Conservation (phyloP, 495 filamentous ascomycete genomes). For the Penicillium cataractarum region DNA sequence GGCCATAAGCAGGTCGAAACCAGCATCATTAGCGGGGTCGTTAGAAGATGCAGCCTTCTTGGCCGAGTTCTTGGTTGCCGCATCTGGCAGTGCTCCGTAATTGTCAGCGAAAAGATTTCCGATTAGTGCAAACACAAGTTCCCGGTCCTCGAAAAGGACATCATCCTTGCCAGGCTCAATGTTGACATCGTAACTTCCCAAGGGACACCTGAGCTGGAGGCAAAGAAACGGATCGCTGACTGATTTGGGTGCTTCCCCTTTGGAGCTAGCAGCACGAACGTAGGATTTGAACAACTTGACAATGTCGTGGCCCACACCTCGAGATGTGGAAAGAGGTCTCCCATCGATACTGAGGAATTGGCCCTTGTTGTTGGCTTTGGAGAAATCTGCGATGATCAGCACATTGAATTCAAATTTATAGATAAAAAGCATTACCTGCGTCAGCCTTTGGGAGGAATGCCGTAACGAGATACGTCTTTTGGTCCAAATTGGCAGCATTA, state of each 20-base stretch:
- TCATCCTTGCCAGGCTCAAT: constrained; percentile 92
- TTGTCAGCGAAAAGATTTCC: constrained; percentile 57
- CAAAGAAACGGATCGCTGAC: constrained; percentile 70
- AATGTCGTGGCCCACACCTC: constrained; percentile 71
- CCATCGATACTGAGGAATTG: constrained; percentile 77
- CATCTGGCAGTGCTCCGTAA: constrained; percentile 52
- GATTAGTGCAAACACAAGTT: constrained; percentile 53
- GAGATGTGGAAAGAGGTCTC: constrained; percentile 66
- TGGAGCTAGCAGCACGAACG: constrained; percentile 44
- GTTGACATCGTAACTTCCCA: constrained; percentile 80
- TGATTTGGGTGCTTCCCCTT: constrained; percentile 19
- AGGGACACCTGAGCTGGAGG: constrained; percentile 72
- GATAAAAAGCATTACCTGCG: constrained; percentile 36
- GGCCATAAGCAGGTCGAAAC: constrained; percentile 34
- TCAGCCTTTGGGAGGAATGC: constrained; percentile 61
- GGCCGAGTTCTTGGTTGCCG: background rate
- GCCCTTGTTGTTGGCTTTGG: constrained; percentile 60
- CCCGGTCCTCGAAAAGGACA: constrained; percentile 72
- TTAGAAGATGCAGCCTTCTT: constrained; percentile 13
- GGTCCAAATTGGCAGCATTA: constrained; percentile 12
- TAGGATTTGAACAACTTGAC: constrained; percentile 61
- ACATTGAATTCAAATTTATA: background rate
- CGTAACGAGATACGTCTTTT: constrained; percentile 47
- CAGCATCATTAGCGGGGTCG: background rate
- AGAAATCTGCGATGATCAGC: constrained; percentile 41